A percentile compares a stretch with the other conserved stretches of the same genome.
phyloP scores from a whole-genome alignment of 352 stramenopile genomes.

The Globisporangium mamillatum region DNA sequence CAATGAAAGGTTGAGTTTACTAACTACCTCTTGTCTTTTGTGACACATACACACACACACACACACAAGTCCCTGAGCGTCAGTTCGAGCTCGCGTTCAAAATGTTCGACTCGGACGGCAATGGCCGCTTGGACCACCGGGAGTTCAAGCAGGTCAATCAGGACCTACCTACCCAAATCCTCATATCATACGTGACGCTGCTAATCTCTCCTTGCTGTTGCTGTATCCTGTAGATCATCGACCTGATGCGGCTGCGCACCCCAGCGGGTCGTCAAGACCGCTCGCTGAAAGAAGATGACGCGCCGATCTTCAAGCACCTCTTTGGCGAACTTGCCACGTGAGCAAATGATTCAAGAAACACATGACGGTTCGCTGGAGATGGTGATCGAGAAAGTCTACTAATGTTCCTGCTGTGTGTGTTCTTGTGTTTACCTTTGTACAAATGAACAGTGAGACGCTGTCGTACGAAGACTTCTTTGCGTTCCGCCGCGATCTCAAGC shows the following conservation, averaged over 20 bases:
- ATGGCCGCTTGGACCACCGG: slow-evolving; percentile 73
- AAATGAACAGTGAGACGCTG: slow-evolving; percentile 49
- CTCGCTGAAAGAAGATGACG: slow-evolving; percentile 69
- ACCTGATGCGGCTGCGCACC: slow-evolving; percentile 76
- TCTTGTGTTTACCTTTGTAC: slow-evolving; percentile 1
- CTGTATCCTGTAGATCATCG: slow-evolving; percentile 59
- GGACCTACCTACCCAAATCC: neutral
- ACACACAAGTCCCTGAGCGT: slow-evolving; percentile 60
- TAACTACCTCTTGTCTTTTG: neutral
- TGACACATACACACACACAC: neutral
- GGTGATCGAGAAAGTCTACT: neutral
- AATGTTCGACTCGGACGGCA: slow-evolving; percentile 86
- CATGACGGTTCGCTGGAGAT: neutral
- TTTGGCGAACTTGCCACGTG: slow-evolving; percentile 80
- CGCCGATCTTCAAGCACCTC: slow-evolving; percentile 81
- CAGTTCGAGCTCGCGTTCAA: slow-evolving; percentile 89
- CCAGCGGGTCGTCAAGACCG: slow-evolving; percentile 78
- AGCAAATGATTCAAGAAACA: neutral
- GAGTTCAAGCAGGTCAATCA: slow-evolving; percentile 78
- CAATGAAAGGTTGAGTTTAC: neutral
- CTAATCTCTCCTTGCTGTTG: neutral
- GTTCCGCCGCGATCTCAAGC: slow-evolving; percentile 71
- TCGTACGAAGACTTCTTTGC: slow-evolving; percentile 79
- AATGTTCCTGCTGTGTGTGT: neutral
- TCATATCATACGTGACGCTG: neutral